These are phyloP conservation scores for Myochromella boudieri DNA, from an alignment of 768 basidiomycete genomes.

Conservation along the genomic window DNA sequence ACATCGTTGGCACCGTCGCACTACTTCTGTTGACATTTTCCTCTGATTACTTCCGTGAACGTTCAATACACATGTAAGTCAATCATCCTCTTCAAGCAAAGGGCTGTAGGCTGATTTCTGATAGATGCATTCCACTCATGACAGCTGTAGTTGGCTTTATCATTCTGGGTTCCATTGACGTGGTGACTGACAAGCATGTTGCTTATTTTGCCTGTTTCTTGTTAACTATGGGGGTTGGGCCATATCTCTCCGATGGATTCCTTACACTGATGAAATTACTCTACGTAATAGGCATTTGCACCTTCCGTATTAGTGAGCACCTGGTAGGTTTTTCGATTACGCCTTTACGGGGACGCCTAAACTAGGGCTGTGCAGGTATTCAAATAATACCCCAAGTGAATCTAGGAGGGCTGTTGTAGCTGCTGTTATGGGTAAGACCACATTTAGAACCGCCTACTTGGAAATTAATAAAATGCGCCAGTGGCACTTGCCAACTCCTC, in stretches of 20 bases:
- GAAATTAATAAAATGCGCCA: conserved; percentile 12
- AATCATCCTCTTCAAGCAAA: not conserved
- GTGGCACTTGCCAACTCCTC: conserved; percentile 49
- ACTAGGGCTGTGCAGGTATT: conserved; percentile 39
- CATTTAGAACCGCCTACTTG: not conserved
- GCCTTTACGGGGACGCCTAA: too few species aligned
- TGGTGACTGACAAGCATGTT: conserved; percentile 34
- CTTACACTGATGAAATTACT: not conserved
- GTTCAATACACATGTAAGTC: conserved; percentile 45
- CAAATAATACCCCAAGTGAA: conserved; percentile 51
- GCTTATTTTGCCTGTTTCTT: conserved; percentile 60
- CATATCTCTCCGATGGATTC: not conserved
- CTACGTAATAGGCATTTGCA: conserved; percentile 37
- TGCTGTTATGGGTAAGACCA: conserved; percentile 45
- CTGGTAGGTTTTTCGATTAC: conserved; percentile 34
- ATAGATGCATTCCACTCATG: conserved; percentile 40
- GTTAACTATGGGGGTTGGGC: conserved; percentile 45
- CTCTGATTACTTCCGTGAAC: conserved; percentile 51
- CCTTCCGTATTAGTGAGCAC: conserved; percentile 46
- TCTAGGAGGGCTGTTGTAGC: conserved; percentile 48
- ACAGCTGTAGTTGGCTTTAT: conserved; percentile 41
- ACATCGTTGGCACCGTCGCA: conserved; percentile 47
- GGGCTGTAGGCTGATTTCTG: too few species aligned
- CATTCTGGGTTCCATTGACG: conserved; percentile 45
- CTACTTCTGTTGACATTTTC: conserved; percentile 46